These are phyloP conservation scores for Massarina eburnea DNA, from an alignment of 2,329 filamentous ascomycete species.

Conservation along the genomic window DNA sequence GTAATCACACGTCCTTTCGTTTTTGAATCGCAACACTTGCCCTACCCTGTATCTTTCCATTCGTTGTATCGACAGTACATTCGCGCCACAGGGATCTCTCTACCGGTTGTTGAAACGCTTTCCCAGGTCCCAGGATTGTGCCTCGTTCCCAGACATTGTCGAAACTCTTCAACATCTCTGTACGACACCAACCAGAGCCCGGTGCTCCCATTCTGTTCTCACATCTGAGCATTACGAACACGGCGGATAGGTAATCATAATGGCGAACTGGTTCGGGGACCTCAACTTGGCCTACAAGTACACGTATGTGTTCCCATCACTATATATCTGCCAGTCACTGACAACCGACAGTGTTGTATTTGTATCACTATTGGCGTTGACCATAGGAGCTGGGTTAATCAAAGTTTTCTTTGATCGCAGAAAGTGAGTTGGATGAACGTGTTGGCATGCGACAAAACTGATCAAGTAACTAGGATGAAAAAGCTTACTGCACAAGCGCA, in stretches of 20 bases:
- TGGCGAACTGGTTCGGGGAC: slow-evolving; percentile 38
- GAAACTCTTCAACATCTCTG: slow-evolving; percentile 5
- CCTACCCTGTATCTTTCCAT: neutral
- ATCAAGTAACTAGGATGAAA: slow-evolving; percentile 28
- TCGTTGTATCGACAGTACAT: neutral
- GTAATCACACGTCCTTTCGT: slow-evolving; percentile 39
- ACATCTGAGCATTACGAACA: neutral
- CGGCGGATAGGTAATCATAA: slow-evolving; percentile 13
- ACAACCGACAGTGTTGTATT: slow-evolving; percentile 38
- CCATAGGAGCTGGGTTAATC: slow-evolving; percentile 34
- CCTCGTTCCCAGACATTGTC: slow-evolving; percentile 7
- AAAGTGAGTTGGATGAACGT: slow-evolving; percentile 29
- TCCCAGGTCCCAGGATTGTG: neutral
- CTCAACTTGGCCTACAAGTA: slow-evolving; percentile 43
- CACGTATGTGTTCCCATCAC: slow-evolving; percentile 22
- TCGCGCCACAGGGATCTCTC: slow-evolving; percentile 12
- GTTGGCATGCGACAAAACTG: slow-evolving; percentile 5
- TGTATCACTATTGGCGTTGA: slow-evolving; percentile 29
- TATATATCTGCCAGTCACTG: neutral
- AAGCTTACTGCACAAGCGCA: slow-evolving; percentile 28
- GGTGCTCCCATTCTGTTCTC: slow-evolving; percentile 14
- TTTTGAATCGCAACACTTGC: slow-evolving; percentile 7
- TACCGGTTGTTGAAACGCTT: slow-evolving; percentile 15
- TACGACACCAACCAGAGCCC: slow-evolving; percentile 6
- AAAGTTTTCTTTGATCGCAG: slow-evolving; percentile 40